Evolutionary conservation across 1,284 basidiomycete genomes (phyloP).

Genomic region (Sanghuangporus sanghuang): DNA sequence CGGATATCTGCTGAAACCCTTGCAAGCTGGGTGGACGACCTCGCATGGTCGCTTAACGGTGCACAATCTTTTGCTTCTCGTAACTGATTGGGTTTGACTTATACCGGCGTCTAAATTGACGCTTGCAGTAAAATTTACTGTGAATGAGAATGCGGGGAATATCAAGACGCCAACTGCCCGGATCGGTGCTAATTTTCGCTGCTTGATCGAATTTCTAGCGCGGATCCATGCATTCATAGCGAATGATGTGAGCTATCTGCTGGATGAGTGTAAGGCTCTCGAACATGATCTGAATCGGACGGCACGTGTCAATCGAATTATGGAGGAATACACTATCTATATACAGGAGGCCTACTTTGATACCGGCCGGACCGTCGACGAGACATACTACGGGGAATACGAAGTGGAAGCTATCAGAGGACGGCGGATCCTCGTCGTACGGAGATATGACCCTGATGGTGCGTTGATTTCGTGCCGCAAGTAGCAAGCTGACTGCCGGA

Average conservation of each 20-base stretch:
- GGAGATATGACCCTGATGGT: constrained; percentile 18
- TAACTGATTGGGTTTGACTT: not conserved
- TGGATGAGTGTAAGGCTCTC: constrained; percentile 13
- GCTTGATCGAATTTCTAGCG: constrained; percentile 12
- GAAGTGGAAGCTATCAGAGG: constrained; percentile 15
- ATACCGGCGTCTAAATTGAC: not conserved
- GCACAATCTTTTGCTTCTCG: not conserved
- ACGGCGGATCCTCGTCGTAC: constrained; percentile 11
- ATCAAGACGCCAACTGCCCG: constrained; percentile 13
- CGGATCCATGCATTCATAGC: constrained; percentile 1
- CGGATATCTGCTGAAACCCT: constrained; percentile 17
- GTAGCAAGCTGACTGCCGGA: not conserved
- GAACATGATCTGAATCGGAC: constrained; percentile 15
- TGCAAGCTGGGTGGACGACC: constrained; percentile 16
- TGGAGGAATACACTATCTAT: constrained; percentile 17
- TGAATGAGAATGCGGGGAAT: constrained; percentile 13
- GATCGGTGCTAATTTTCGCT: constrained; percentile 16
- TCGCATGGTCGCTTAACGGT: constrained; percentile 19
- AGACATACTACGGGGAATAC: constrained; percentile 18
- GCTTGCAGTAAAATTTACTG: constrained; percentile 14
- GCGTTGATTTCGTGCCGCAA: not conserved
- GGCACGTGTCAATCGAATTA: constrained; percentile 18
- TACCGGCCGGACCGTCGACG: constrained; percentile 16
- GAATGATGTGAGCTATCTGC: constrained; percentile 11
- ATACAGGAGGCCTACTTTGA: constrained; percentile 19